Conservation (phyloP, 495 filamentous ascomycete species). For the Xylaria castorea region DNA sequence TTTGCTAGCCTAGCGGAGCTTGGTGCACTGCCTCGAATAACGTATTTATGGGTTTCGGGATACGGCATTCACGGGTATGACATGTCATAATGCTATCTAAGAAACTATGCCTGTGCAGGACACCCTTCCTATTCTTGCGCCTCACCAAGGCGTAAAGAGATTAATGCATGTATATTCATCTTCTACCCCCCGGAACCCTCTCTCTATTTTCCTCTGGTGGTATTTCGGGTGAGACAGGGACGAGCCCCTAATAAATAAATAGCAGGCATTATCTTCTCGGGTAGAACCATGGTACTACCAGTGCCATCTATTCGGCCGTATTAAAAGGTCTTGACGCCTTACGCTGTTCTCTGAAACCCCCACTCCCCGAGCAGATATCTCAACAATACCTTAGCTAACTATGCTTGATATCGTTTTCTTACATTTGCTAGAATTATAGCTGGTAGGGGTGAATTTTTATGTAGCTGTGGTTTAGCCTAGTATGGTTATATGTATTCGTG, state of each 20-base stretch:
- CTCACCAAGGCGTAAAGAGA: neutral
- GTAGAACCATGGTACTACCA: neutral
- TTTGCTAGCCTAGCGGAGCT: neutral
- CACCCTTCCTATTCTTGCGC: neutral
- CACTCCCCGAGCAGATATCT: neutral
- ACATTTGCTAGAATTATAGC: neutral
- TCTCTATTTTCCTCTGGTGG: neutral
- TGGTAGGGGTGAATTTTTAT: neutral
- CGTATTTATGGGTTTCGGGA: neutral
- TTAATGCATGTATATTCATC: neutral
- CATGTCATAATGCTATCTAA: neutral
- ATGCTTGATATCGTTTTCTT: neutral
- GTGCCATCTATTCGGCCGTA: neutral
- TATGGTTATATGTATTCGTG: neutral
- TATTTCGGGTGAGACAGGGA: neutral
- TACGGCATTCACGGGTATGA: neutral
- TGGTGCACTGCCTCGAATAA: neutral
- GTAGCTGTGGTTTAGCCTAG: neutral
- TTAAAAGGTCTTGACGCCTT: neutral
- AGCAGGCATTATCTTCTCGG: neutral
- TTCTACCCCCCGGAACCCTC: neutral
- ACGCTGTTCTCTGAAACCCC: neutral
- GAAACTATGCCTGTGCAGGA: neutral
- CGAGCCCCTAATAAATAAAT: neutral
- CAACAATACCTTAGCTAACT: neutral